Percentiles rank a stretch among this genome's conserved stretches.
These are phyloP conservation scores for Backusella mclennaniae DNA, from an alignment of 192 early-diverging fungal genomes.

Conservation along the genomic window DNA sequence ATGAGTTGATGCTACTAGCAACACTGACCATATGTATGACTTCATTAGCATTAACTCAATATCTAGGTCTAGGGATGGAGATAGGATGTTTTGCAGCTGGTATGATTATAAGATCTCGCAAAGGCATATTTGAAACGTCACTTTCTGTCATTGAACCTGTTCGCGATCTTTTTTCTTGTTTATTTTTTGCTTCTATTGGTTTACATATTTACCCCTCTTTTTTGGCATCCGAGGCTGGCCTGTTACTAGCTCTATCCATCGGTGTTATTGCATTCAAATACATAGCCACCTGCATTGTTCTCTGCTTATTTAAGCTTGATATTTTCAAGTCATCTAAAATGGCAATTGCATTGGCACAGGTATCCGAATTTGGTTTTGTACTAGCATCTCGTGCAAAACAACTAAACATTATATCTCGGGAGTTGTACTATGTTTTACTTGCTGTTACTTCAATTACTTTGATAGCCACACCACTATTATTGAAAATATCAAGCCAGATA, in stretches of 20 bases:
- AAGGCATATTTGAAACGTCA: constrained; percentile 35
- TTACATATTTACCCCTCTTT: constrained; percentile 60
- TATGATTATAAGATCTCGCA: constrained; percentile 47
- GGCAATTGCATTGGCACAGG: constrained; percentile 53
- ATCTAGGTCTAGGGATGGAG: constrained; percentile 50
- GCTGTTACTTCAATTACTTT: constrained; percentile 49
- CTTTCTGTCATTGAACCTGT: constrained; percentile 46
- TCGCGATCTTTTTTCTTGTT: constrained; percentile 49
- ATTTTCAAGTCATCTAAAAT: constrained; percentile 36
- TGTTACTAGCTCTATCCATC: constrained; percentile 44
- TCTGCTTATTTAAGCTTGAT: constrained; percentile 41
- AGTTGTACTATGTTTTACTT: constrained; percentile 53
- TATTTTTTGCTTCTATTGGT: constrained; percentile 61
- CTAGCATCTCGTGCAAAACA: constrained; percentile 56
- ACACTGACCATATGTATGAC: constrained; percentile 43
- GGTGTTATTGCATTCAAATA: constrained; percentile 50
- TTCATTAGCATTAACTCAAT: constrained; percentile 36
- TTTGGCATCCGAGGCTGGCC: constrained; percentile 41
- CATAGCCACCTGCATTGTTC: constrained; percentile 32
- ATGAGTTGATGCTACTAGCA: constrained; percentile 48
- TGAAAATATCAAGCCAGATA: constrained; percentile 32
- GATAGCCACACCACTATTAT: constrained; percentile 54
- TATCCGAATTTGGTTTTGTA: constrained; percentile 61
- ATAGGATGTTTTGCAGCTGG: constrained; percentile 61
- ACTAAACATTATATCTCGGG: constrained; percentile 47